Evolutionary conservation across 2,329 filamentous ascomycete species (phyloP), one percentile per base, ranked within the genome.

Genomic region (Neopestalotiopsis sp.): DNA sequence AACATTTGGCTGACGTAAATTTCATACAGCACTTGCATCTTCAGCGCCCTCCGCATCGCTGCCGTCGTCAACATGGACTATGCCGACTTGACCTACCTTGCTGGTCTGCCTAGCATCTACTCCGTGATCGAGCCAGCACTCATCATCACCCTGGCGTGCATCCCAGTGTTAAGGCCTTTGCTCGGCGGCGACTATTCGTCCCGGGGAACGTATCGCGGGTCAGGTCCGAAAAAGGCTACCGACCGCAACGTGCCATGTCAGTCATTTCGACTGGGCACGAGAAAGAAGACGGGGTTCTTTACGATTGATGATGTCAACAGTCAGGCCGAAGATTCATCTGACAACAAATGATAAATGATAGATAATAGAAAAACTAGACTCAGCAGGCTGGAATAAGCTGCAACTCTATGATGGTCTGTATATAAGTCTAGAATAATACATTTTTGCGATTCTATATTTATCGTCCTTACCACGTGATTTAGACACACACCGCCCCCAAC

Each of bases 71-170:
- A 30, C 45, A 65, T 68, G 42, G 67, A 68, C 34, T 68, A 56
- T 49, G 45, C 6, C n/a, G 61, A 68, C 38, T 20, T 68, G 45
- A 64, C 67, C 24, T 65, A 65, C 53, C 42, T 34, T 45, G 45
- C 57, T 30, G 58, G 40, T 6, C 20, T 40, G 13, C 7, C 67
- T 1, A 49, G 58, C 38, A 61, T 68, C 34, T 68, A 58, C 40
- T 58, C 45, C 13, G 62, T 45, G 5, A 49, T 68, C 34, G 62
- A 68, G 30, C 67, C 67, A 14, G n/a, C 40, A 17, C 42, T 65
- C 40, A 62, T 56, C 42, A 66, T 68, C 62, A 66, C 57, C 5
- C 57, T 68, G 28, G 67, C 67, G 30, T 68, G 67, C 56, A 45
- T 68, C 14, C 67, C 67, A 12, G 30, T 68, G 9, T 38, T 68